Evolutionary conservation across 106 monocot species (phyloP).

Genomic region (Alisma plantagoaquatica): DNA sequence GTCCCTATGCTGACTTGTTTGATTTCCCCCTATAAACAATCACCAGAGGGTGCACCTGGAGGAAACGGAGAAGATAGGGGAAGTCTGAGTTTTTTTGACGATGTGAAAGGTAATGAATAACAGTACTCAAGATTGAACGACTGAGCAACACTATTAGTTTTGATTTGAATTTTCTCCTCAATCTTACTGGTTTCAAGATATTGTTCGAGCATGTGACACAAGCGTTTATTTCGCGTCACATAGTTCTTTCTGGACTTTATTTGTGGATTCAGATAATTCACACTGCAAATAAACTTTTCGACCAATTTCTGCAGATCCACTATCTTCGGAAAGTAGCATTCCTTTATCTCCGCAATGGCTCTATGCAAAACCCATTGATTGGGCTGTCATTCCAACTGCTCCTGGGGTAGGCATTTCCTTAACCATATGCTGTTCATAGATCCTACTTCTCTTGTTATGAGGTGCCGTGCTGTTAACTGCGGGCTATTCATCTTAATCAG

Average conservation of each 20-base stretch:
- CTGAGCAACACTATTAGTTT: neutral
- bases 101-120: slow-evolving; percentile 43
- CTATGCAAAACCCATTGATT: slow-evolving; percentile 75
- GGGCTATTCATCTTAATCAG: too few species aligned
- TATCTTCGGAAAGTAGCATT: slow-evolving; percentile 55
- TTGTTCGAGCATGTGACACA: neutral
- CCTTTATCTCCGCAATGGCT: slow-evolving; percentile 98
- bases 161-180: neutral
- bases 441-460: too few species aligned
- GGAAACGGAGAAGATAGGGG: slow-evolving; percentile 30
- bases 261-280: too few species aligned
- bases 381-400: slow-evolving; percentile 24
- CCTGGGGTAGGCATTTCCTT: slow-evolving; percentile 2
- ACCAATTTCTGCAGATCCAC: slow-evolving; percentile 48
- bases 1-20: neutral
- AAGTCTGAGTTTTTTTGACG: slow-evolving; percentile 28
- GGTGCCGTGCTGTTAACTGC: too few species aligned
- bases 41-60: slow-evolving; percentile 19
- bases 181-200: neutral
- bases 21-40: neutral
- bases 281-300: neutral
- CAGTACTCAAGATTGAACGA: too few species aligned
- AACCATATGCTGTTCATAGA: neutral
- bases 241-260: neutral
- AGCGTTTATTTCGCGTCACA: neutral